Evolutionary conservation across 1,284 basidiomycete genomes (phyloP).

Genomic region (Sporisorium exsertum): DNA sequence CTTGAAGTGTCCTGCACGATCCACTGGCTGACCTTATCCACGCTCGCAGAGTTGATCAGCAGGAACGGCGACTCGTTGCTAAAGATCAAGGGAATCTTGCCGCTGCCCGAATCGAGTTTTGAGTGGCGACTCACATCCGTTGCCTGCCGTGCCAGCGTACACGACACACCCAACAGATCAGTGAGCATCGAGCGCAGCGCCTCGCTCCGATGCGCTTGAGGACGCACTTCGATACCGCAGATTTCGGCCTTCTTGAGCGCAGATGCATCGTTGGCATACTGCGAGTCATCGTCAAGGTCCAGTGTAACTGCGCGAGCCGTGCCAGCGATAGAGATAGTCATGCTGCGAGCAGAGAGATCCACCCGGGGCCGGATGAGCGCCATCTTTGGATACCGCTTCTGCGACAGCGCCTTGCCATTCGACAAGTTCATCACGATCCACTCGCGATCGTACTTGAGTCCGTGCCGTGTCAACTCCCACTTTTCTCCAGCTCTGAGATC

Average conservation of each 20-base stretch:
- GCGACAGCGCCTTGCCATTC: constrained; percentile 51
- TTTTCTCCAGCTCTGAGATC: constrained; percentile 15
- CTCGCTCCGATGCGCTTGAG: constrained; percentile 27
- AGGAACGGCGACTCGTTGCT: constrained; percentile 61
- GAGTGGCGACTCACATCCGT: constrained; percentile 31
- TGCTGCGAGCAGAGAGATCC: constrained; percentile 14
- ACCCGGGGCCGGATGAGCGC: constrained; percentile 51
- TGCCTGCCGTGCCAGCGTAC: constrained; percentile 45
- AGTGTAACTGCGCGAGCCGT: not conserved
- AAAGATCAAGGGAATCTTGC: constrained; percentile 49
- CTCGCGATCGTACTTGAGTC: constrained; percentile 51
- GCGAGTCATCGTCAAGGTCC: constrained; percentile 24
- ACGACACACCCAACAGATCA: constrained; percentile 39
- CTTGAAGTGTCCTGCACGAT: constrained; percentile 10
- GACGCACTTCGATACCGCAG: constrained; percentile 30
- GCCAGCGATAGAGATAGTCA: constrained; percentile 26
- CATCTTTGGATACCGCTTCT: constrained; percentile 52
- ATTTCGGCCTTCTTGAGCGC: constrained; percentile 6
- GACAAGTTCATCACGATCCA: constrained; percentile 54
- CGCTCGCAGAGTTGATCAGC: constrained; percentile 43
- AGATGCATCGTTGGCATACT: constrained; percentile 16
- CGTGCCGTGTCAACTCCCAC: constrained; percentile 48
- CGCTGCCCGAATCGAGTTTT: constrained; percentile 25
- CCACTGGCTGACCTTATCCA: constrained; percentile 45
- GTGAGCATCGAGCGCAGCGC: constrained; percentile 32